A percentile compares a stretch with the other conserved stretches of the same genome.
These are phyloP conservation scores for Aspergillus egyptiacus DNA, from an alignment of 495 filamentous ascomycete genomes.

Conservation along the genomic window DNA sequence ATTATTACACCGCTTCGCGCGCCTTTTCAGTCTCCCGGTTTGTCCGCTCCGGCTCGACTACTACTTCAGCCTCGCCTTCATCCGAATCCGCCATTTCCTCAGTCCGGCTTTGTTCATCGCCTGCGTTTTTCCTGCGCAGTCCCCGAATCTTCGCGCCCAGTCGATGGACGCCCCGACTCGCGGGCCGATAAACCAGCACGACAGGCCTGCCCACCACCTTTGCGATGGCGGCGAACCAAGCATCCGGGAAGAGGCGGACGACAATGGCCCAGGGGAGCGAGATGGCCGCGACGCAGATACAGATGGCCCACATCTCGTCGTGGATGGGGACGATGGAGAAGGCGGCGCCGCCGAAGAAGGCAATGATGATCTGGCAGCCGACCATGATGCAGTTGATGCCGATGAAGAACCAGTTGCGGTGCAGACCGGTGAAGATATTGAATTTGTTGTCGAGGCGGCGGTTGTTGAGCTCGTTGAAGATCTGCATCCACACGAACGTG, in stretches of 20 bases:
- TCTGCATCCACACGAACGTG: slow-evolving; percentile 95
- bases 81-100: no score
- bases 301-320: slow-evolving; percentile 68
- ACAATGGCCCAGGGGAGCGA: slow-evolving; percentile 70
- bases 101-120: neutral
- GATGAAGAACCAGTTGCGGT: slow-evolving; percentile 73
- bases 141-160: slow-evolving; percentile 23
- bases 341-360: slow-evolving; percentile 68
- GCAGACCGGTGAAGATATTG: slow-evolving; percentile 82
- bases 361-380: slow-evolving; percentile 72
- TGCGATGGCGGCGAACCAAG: slow-evolving; percentile 32
- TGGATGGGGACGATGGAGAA: slow-evolving; percentile 65
- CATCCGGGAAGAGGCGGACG: slow-evolving; percentile 62
- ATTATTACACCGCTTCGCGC: no score
- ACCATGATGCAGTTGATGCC: slow-evolving; percentile 74
- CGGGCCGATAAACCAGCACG: neutral
- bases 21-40: neutral
- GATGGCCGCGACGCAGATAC: slow-evolving; percentile 61
- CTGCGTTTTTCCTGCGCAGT: neutral
- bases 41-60: neutral
- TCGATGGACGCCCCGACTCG: neutral
- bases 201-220: slow-evolving; percentile 27
- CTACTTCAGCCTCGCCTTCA: neutral
- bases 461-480: slow-evolving; percentile 94
- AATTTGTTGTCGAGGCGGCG: slow-evolving; percentile 81